Conservation (phyloP, 139 green algal genomes). For the Coelastrella sp. region DNA sequence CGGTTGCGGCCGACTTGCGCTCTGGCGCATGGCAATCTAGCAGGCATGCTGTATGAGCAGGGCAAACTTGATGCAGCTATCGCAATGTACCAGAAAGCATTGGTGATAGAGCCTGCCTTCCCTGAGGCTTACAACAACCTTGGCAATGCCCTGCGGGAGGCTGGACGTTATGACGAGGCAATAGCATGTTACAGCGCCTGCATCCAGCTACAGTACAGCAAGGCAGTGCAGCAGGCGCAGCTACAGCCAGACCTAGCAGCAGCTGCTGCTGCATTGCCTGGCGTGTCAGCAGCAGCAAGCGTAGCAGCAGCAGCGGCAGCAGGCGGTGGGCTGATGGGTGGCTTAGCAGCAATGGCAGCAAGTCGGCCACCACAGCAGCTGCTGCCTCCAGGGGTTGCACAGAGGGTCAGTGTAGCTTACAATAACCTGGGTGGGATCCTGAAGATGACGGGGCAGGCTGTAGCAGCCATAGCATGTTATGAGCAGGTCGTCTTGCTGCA, state of each 20-base stretch:
- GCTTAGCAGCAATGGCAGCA: constrained; percentile 22
- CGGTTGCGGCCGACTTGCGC: constrained; percentile 72
- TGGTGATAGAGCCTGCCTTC: constrained; percentile 77
- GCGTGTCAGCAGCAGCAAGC: neutral
- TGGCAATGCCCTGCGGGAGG: constrained; percentile 82
- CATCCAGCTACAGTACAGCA: constrained; percentile 81
- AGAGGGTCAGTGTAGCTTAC: constrained; percentile 82
- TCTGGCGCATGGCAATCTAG: constrained; percentile 80
- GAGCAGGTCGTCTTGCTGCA: constrained; percentile 81
- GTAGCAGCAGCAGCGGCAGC: constrained; percentile 10
- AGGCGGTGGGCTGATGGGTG: neutral
- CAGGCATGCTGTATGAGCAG: constrained; percentile 78
- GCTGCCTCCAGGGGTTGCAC: constrained; percentile 49
- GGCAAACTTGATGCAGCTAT: constrained; percentile 79
- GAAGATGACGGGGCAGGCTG: constrained; percentile 68
- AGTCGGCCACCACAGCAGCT: constrained; percentile 11
- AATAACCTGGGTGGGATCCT: constrained; percentile 84
- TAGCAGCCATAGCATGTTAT: constrained; percentile 87
- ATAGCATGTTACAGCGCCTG: constrained; percentile 82
- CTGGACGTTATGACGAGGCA: constrained; percentile 72
- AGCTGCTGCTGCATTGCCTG: neutral
- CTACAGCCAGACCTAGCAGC: constrained; percentile 10
- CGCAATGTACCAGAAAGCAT: constrained; percentile 72
- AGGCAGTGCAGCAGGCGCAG: constrained; percentile 30
- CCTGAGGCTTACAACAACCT: constrained; percentile 90